Base-by-base conservation (phyloP, 2,329 filamentous ascomycete species). In the Orbilia quercus region DNA sequence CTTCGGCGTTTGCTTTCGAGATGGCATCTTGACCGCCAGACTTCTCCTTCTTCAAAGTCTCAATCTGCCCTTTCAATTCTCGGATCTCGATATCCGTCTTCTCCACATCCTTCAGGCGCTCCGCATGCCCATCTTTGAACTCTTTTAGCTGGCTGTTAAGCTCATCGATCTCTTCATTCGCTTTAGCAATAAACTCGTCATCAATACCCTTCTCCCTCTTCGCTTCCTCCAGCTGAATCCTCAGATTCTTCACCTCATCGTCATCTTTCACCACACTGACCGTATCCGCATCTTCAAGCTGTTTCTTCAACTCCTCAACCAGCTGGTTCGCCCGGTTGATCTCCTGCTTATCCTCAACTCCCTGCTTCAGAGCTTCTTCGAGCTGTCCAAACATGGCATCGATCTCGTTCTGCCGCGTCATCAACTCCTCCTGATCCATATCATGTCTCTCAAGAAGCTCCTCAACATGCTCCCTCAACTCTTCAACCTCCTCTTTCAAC, bases 381-480 rank as follows among this genome's bases (percentile, higher is more conserved):
- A 73, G 23, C 18, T 73, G 69, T 20, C 42, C 55, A 50, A 60
- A 73, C 55, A 66, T 73, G 22, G 28, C 45, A 57, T 73, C 69
- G n/a, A 73, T 44, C 42, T 73, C 69, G 40, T 55, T 53, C 16
- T 73, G 69, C 25, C 69, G 53, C 6, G 60, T 65, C 54, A 55
- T 18, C 55, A 73, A 44, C 18, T 73, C 69, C 9, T 73, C 69
- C 5, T 73, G 69, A 18, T 73, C 69, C 31, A 73, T 38, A 23
- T 73, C 69, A 20, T 73, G 69, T 31, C 59, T 53, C 28, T 73
- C 69, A 2, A 73, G 47, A 7, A 73, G n/a, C n/a, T 73, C 69
- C 12, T 73, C 69, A 2, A 73, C 22, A 22, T 73, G 69, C 5
- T 34, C 45, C 40, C 69, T 44, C 5, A 73, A 20, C 11, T 73